Conservation (phyloP, 345 rosid species). For the Salix caprea region DNA sequence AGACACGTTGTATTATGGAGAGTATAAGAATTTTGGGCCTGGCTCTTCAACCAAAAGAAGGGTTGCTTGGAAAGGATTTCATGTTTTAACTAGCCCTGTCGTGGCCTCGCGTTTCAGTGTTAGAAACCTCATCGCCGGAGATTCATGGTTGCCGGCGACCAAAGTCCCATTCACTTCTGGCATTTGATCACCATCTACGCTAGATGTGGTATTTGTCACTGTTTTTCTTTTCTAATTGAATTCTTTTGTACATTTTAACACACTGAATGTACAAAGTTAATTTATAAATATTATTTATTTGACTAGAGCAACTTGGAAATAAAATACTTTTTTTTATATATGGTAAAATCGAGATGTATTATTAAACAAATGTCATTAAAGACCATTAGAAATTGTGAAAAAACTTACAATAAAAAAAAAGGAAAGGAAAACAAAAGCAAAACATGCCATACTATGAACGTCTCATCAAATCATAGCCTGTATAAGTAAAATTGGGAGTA, state of each 20-base stretch:
- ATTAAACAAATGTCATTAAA: too few relatives aligned
- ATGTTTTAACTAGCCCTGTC: conserved; percentile 13
- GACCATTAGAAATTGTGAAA: too few relatives aligned
- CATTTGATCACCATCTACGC: conserved; percentile 10
- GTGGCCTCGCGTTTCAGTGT: conserved; percentile 29
- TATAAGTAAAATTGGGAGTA: too few relatives aligned
- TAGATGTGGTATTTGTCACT: not conserved
- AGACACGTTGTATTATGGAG: conserved; percentile 41
- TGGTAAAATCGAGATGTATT: too few relatives aligned
- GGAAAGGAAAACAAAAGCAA: too few relatives aligned
- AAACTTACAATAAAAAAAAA: too few relatives aligned
- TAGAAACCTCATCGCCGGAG: conserved; percentile 20
- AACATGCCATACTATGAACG: too few relatives aligned
- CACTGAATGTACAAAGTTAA: not conserved
- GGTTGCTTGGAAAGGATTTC: conserved; percentile 49
- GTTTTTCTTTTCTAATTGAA: not conserved
- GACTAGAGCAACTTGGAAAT: not conserved
- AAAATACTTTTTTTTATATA: too few relatives aligned
- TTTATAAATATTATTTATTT: not conserved
- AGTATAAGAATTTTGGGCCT: conserved; percentile 44
- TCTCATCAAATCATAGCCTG: too few relatives aligned
- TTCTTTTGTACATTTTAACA: not conserved
- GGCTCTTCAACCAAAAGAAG: conserved; percentile 41
- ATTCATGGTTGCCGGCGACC: conserved; percentile 29
- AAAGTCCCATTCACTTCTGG: conserved; percentile 24